Percentiles rank a stretch among this genome's conserved stretches.
phyloP scores from a whole-genome alignment of 2,329 filamentous ascomycete species.

The Lecanicillium sp. region DNA sequence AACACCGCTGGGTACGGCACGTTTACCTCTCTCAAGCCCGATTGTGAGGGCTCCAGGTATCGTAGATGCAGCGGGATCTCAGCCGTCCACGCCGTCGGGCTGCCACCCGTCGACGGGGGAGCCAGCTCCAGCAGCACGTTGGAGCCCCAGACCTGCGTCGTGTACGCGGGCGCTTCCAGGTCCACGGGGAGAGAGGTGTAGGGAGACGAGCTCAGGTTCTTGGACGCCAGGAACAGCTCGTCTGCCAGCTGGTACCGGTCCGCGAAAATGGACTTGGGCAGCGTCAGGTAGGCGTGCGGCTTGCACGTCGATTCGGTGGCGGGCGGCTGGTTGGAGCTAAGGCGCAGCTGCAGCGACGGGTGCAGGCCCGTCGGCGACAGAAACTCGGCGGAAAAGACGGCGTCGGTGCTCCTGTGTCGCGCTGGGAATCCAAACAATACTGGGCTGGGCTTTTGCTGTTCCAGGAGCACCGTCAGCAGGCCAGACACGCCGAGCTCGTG shows the following conservation, averaged over 20 bases:
- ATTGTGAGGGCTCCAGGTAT: slow-evolving; percentile 59
- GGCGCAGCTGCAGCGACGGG: slow-evolving; percentile 63
- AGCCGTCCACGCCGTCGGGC: slow-evolving; percentile 47
- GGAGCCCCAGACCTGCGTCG: slow-evolving; percentile 70
- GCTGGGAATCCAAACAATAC: slow-evolving; percentile 80
- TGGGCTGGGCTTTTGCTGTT: slow-evolving; percentile 63
- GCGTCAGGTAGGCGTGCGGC: slow-evolving; percentile 72
- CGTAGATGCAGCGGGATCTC: slow-evolving; percentile 79
- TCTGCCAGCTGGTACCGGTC: slow-evolving; percentile 82
- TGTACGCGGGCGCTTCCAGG: slow-evolving; percentile 84
- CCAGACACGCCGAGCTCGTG: slow-evolving; percentile 76
- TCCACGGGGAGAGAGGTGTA: slow-evolving; percentile 72
- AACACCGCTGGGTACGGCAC: slow-evolving; percentile 79
- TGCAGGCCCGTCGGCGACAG: slow-evolving; percentile 72
- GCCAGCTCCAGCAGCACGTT: slow-evolving; percentile 68
- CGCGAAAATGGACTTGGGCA: slow-evolving; percentile 74
- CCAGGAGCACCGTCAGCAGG: slow-evolving; percentile 68
- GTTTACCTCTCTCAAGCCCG: slow-evolving; percentile 46
- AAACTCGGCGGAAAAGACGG: slow-evolving; percentile 57
- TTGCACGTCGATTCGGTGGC: slow-evolving; percentile 54
- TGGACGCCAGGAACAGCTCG: slow-evolving; percentile 68
- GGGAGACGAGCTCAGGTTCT: slow-evolving; percentile 64
- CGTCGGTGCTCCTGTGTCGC: slow-evolving; percentile 57
- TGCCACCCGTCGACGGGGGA: slow-evolving; percentile 32
- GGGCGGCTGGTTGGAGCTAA: slow-evolving; percentile 47